Percentiles rank a stretch among this genome's conserved stretches.
Conservation (phyloP, 163 green algal genomes). For the Chloromonas sp. region DNA sequence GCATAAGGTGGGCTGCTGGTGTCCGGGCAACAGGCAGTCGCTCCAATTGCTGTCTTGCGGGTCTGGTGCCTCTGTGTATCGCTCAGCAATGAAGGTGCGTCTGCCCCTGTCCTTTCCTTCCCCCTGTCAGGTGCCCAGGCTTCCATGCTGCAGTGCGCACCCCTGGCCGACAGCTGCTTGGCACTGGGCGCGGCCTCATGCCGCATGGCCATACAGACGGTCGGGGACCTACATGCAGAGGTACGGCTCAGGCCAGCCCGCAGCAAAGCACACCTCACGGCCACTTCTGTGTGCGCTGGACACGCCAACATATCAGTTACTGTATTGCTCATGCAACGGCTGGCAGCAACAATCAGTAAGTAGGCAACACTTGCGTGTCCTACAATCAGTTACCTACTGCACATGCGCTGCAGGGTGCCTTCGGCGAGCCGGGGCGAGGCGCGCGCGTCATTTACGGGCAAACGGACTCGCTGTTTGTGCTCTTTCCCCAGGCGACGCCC, state of each 20-base stretch:
- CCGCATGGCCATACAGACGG: constrained; percentile 6
- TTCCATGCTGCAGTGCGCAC: constrained; percentile 65
- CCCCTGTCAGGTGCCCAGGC: constrained; percentile 32
- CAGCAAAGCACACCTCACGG: too few species aligned
- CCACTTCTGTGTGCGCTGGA: background rate
- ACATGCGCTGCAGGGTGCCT: background rate
- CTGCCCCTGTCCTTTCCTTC: too few species aligned
- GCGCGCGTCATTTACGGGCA: constrained; percentile 73
- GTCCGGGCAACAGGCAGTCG: too few species aligned
- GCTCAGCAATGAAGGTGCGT: too few species aligned
- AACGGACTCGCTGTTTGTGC: constrained; percentile 77
- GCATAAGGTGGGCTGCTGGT: too few species aligned
- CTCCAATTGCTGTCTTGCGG: too few species aligned
- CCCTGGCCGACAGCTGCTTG: constrained; percentile 76
- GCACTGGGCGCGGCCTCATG: constrained; percentile 59
- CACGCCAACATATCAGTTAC: background rate
- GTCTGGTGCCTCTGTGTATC: too few species aligned
- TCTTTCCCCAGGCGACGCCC: constrained; percentile 38
- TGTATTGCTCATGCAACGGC: too few species aligned
- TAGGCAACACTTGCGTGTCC: too few species aligned
- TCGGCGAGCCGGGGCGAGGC: constrained; percentile 15
- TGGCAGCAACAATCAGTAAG: too few species aligned
- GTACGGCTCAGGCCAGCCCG: background rate
- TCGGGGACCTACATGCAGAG: background rate
- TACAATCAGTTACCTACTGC: too few species aligned